Conservation (phyloP, 345 rosid genomes). For the Populus alba region DNA sequence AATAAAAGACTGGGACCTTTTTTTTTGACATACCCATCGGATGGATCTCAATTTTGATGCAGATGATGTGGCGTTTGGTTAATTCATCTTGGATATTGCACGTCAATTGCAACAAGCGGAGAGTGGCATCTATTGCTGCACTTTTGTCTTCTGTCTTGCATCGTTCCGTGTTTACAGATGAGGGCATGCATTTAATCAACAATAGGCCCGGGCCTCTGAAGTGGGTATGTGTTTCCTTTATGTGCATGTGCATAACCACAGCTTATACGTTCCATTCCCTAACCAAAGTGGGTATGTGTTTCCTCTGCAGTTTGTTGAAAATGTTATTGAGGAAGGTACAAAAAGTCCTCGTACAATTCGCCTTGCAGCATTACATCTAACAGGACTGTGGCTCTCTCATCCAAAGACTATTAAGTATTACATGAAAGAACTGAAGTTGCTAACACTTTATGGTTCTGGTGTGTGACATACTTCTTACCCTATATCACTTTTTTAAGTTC, state of each 20-base stretch:
- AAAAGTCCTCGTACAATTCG: conserved; percentile 99
- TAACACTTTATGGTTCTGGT: conserved; percentile 95
- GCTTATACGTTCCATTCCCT: not conserved
- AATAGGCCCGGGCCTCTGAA: conserved; percentile 72
- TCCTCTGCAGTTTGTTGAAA: conserved; percentile 67
- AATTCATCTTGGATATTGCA: conserved; percentile 87
- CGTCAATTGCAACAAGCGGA: conserved; percentile 81
- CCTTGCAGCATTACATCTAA: conserved; percentile 83
- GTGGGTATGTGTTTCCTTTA: conserved; percentile 59
- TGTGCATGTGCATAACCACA: not conserved
- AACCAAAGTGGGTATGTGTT: not conserved
- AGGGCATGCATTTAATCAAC: conserved; percentile 60
- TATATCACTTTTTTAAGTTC: not conserved
- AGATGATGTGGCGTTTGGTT: conserved; percentile 91
- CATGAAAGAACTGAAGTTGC: conserved; percentile 74
- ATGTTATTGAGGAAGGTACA: conserved; percentile 78
- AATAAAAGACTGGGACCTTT: not conserved
- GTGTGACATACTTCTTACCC: conserved; percentile 21
- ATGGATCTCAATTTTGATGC: conserved; percentile 18
- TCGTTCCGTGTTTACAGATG: conserved; percentile 59
- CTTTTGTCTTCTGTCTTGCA: conserved; percentile 83
- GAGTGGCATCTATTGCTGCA: conserved; percentile 89
- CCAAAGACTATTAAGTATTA: conserved; percentile 72
- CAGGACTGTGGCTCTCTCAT: conserved; percentile 80
- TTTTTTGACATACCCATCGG: conserved; percentile 2